phyloP scores from a whole-genome alignment of 148 eudicot genomes.

The Vaccinium macrocarpon region DNA sequence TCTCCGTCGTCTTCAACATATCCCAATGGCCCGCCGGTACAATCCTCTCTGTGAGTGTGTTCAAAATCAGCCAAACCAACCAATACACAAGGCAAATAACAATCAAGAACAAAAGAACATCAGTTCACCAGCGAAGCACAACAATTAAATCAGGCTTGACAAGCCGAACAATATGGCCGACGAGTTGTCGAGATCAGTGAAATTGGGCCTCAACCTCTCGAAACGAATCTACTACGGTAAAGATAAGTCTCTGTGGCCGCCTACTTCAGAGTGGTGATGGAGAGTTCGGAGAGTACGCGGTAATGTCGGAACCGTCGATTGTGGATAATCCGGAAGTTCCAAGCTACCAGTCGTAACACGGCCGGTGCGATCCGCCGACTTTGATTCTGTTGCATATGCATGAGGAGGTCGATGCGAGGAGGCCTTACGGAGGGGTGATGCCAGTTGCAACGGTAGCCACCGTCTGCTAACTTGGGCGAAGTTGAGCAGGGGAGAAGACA shows the following conservation, averaged over 20 bases:
- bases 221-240: conserved; percentile 64
- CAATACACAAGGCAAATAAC: background rate
- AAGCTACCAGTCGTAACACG: conserved; percentile 92
- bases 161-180: conserved; percentile 38
- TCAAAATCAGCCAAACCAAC: background rate
- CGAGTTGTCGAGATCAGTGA: conserved; percentile 55
- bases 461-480: too few relatives aligned
- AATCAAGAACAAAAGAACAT: background rate
- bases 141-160: background rate
- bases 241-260: conserved; percentile 25
- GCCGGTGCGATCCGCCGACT: conserved; percentile 74
- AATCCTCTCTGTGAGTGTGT: too few relatives aligned
- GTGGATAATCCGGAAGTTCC: conserved; percentile 88
- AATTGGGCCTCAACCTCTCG: conserved; percentile 53
- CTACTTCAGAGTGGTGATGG: conserved; percentile 31
- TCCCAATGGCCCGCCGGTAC: too few relatives aligned
- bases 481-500: too few relatives aligned
- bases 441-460: too few relatives aligned
- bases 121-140: background rate
- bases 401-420: too few relatives aligned
- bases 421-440: too few relatives aligned
- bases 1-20: too few relatives aligned
- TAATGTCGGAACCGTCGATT: conserved; percentile 51
- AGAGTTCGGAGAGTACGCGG: conserved; percentile 53
- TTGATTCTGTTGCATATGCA: conserved; percentile 80